A percentile compares a stretch with the other conserved stretches of the same genome.
Conservation (phyloP, 768 basidiomycete genomes). For the Boletus bicolor region DNA sequence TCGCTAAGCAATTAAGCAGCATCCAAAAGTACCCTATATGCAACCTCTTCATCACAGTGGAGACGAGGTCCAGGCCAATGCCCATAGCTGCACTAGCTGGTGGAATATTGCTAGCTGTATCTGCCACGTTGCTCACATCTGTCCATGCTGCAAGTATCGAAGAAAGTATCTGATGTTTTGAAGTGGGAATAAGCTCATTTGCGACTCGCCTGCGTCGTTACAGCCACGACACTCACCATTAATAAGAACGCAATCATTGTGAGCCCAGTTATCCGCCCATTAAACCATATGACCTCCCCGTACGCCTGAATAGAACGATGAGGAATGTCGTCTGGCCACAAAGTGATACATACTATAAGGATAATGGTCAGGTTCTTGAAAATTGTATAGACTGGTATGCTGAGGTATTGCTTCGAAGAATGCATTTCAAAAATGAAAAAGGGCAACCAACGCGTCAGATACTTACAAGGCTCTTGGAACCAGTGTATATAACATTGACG, state of each 20-base stretch:
- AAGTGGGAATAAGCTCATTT: not conserved
- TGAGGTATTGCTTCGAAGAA: conserved; percentile 79
- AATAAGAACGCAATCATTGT: conserved; percentile 88
- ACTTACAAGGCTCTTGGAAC: conserved; percentile 92
- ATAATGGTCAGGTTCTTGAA: conserved; percentile 99
- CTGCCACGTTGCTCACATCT: conserved; percentile 53
- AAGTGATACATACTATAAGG: conserved; percentile 66
- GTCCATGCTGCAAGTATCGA: conserved; percentile 97
- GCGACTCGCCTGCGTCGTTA: not conserved
- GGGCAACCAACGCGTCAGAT: not conserved
- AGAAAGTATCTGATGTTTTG: conserved; percentile 67
- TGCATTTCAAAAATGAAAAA: not conserved
- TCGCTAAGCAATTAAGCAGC: conserved; percentile 85
- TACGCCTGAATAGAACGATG: conserved; percentile 62
- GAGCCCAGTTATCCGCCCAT: conserved; percentile 79
- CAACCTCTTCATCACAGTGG: conserved; percentile 45
- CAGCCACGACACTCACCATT: conserved; percentile 58
- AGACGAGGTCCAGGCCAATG: conserved; percentile 36
- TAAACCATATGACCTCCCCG: conserved; percentile 97
- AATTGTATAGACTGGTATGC: conserved; percentile 97
- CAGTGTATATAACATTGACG: conserved; percentile 95
- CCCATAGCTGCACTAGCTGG: conserved; percentile 27
- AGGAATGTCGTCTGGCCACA: not conserved
- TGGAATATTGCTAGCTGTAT: conserved; percentile 28
- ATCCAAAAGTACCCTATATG: conserved; percentile 97